Evolutionary conservation across 805 yeast species (phyloP), one percentile per base, ranked within the genome.

Genomic region (Nakazawaea siamensis): DNA sequence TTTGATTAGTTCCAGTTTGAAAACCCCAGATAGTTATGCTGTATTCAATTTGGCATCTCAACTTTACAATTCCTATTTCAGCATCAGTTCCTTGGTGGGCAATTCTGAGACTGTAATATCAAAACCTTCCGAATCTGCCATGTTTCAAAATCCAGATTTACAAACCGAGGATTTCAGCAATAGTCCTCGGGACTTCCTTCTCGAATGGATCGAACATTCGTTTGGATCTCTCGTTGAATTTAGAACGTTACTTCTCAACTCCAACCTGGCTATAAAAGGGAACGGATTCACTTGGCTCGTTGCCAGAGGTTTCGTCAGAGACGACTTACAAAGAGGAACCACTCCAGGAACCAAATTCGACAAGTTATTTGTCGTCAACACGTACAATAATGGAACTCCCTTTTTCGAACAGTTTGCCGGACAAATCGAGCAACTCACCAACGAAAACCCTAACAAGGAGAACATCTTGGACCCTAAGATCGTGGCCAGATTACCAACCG

Each of bases 231-330:
- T 85, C 8, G 73, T 69, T 12, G 94, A 86, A 52, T 79, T 92
- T 52, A 70, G 81, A 46, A 73, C 82, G 1, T 66, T 84, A 31
- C 56, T 92, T 29, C 51, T 83, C 39, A 70, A 73, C 39, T 76
- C 92, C 1, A 85, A 90, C 9, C 58, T 65, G 33, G 70, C 80
- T 4, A 72, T 86, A 41, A 75, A 80, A 41, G 97, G 97, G 33
- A 90, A 85, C 55, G 98, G 98, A 3, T 77, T 70, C 57, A 82
- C 88, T 9, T 92, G 97, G 92, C 62, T 92, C 14, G 79, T 87
- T 16, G 94, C 90, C 39, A 67, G 66, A 57, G 65, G 39, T 31
- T 33, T 33, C 29, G 39, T 20, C 41, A 39, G 51, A 49, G 33
- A 40, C 44, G 37, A 42, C 54, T n/a, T n/a, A n/a, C n/a, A n/a